These are phyloP conservation scores for Cruciata laevipes DNA, from an alignment of 257 asterid species.

Conservation along the genomic window DNA sequence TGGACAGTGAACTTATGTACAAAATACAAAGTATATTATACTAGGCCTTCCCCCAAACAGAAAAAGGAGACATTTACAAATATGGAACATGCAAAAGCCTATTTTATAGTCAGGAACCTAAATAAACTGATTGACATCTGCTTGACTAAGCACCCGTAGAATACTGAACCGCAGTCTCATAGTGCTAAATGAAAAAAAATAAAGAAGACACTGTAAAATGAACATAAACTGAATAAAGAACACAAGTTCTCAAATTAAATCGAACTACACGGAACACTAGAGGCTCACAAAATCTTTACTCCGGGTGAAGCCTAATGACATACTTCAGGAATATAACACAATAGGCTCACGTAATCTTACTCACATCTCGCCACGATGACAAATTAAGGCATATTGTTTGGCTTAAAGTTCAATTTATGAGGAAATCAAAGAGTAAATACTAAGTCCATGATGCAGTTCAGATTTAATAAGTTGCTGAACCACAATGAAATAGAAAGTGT, in stretches of 20 bases:
- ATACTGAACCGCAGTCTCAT: neutral
- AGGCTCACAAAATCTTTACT: neutral
- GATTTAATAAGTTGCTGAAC: neutral
- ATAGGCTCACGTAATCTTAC: neutral
- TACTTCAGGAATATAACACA: too few relatives aligned
- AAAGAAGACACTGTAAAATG: neutral
- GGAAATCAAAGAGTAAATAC: neutral
- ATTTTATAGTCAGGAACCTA: neutral
- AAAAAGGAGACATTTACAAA: neutral
- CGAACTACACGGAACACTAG: neutral
- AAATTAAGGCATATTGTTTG: neutral
- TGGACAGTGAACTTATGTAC: neutral
- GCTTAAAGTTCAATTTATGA: neutral
- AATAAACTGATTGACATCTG: neutral
- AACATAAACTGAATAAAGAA: neutral
- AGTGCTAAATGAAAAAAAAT: neutral
- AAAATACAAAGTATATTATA: neutral
- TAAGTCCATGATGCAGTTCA: too few relatives aligned
- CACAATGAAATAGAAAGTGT: neutral
- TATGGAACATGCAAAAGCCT: neutral
- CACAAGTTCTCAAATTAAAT: neutral
- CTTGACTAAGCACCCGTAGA: neutral
- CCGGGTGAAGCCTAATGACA: neutral
- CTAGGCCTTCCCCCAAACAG: neutral
- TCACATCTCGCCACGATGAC: neutral